These are phyloP conservation scores for Phlebopus sp. DNA, from an alignment of 1,284 basidiomycete species.

Conservation along the genomic window DNA sequence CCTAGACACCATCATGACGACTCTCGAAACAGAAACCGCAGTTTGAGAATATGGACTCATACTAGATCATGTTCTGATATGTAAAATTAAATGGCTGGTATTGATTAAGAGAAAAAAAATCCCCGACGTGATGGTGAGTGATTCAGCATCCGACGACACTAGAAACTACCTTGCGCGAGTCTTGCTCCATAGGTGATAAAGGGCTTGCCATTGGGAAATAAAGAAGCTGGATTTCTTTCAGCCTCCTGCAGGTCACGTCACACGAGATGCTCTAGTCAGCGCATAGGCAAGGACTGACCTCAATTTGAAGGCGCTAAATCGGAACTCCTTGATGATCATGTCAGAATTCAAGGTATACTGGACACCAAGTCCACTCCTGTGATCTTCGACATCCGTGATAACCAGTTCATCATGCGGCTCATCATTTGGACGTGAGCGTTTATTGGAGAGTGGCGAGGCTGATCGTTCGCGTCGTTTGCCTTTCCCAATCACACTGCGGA, in stretches of 20 bases:
- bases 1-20: conserved; percentile 1
- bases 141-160: conserved; percentile 37
- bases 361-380: conserved; percentile 15
- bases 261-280: neutral
- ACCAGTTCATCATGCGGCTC: conserved; percentile 36
- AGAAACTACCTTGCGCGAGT: conserved; percentile 47
- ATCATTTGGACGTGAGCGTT: conserved; percentile 25
- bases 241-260: conserved; percentile 28
- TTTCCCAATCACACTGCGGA: conserved; percentile 10
- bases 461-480: conserved; percentile 19
- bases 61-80: neutral
- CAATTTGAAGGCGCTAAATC: conserved; percentile 45
- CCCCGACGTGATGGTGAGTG: neutral
- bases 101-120: conserved; percentile 1
- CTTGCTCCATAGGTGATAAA: conserved; percentile 49
- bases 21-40: conserved; percentile 5
- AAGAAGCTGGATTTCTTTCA: conserved; percentile 64
- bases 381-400: conserved; percentile 18
- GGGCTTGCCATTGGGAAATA: conserved; percentile 66
- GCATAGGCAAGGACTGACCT: conserved; percentile 39
- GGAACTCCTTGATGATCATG: conserved; percentile 46
- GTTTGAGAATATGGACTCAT: conserved; percentile 7
- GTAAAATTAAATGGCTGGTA: neutral
- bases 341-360: conserved; percentile 27
- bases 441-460: conserved; percentile 18